A percentile compares a stretch with the other conserved stretches of the same genome.
These are phyloP conservation scores for Mycosarcoma mackinlayi DNA, from an alignment of 1,284 basidiomycete species.

Conservation along the genomic window DNA sequence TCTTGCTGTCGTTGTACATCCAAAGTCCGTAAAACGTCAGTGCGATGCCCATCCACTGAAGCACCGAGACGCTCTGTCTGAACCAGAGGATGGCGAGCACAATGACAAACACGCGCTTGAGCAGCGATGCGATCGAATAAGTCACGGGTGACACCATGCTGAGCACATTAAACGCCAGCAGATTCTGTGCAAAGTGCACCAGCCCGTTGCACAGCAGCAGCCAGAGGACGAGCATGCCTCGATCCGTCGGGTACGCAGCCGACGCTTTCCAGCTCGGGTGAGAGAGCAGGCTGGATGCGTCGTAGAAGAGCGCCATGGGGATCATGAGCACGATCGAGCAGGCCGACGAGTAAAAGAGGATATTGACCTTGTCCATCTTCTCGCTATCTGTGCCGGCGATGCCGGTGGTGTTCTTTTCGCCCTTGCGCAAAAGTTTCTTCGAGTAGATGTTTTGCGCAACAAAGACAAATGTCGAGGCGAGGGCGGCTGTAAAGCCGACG, in stretches of 20 bases:
- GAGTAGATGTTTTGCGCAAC: slow-evolving; percentile 99
- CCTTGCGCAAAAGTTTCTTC: slow-evolving; percentile 86
- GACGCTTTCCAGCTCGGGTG: slow-evolving; percentile 16
- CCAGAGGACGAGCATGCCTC: slow-evolving; percentile 72
- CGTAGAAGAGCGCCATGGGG: slow-evolving; percentile 63
- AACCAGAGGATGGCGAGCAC: slow-evolving; percentile 98
- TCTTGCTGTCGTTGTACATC: slow-evolving; percentile 94
- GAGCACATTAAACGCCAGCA: slow-evolving; percentile 95
- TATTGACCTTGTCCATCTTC: slow-evolving; percentile 95
- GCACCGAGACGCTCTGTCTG: slow-evolving; percentile 82
- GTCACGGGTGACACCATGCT: slow-evolving; percentile 96
- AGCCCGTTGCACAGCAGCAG: slow-evolving; percentile 87
- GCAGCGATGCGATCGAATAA: slow-evolving; percentile 95
- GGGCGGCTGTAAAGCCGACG: slow-evolving; percentile 47
- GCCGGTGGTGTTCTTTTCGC: slow-evolving; percentile 8
- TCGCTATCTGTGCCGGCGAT: slow-evolving; percentile 18
- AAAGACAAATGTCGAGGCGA: slow-evolving; percentile 74
- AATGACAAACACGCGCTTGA: slow-evolving; percentile 98
- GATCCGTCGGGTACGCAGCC: slow-evolving; percentile 5
- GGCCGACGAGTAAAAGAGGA: slow-evolving; percentile 92
- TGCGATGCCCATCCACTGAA: slow-evolving; percentile 85
- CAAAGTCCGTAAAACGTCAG: slow-evolving; percentile 89
- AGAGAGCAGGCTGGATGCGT: slow-evolving; percentile 29
- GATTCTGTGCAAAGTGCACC: slow-evolving; percentile 95
- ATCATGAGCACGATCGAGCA: slow-evolving; percentile 80